A percentile compares a stretch with the other conserved stretches of the same genome.
These are phyloP conservation scores for Euphrasia arctica DNA, from an alignment of 305 asterid species.

Conservation along the genomic window DNA sequence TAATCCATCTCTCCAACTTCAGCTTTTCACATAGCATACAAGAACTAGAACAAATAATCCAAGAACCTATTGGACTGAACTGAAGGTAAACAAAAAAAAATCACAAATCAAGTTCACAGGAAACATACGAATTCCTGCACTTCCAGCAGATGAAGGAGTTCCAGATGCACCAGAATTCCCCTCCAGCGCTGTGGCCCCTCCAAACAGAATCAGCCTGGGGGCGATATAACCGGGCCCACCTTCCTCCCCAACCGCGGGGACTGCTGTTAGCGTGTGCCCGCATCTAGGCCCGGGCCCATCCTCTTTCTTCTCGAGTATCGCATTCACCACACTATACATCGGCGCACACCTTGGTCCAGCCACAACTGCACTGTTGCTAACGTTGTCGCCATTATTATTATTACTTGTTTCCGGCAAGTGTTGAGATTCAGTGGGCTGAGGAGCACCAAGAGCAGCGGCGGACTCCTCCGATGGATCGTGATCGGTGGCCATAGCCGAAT, in stretches of 20 bases:
- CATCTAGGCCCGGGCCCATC: slow-evolving; percentile 98
- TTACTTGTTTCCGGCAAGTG: slow-evolving; percentile 30
- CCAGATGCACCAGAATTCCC: slow-evolving; percentile 90
- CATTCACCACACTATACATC: slow-evolving; percentile 66
- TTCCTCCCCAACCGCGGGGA: slow-evolving; percentile 96
- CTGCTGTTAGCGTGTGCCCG: slow-evolving; percentile 94
- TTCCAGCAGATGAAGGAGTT: slow-evolving; percentile 94
- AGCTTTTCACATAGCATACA: slow-evolving; percentile 9
- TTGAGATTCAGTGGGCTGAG: slow-evolving; percentile 41
- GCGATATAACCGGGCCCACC: slow-evolving; percentile 81
- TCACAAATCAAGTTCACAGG: slow-evolving; percentile 1
- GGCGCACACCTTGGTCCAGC: slow-evolving; percentile 96
- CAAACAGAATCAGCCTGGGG: slow-evolving; percentile 85
- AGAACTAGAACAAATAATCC: slow-evolving; percentile 8
- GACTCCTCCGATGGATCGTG: slow-evolving; percentile 62
- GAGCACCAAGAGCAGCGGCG: slow-evolving; percentile 28
- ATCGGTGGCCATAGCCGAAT: slow-evolving; percentile 79
- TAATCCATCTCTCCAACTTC: slow-evolving; percentile 4
- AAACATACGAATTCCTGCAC: slow-evolving; percentile 90
- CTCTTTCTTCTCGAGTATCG: slow-evolving; percentile 79
- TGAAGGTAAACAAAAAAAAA: not conserved
- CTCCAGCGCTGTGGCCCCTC: slow-evolving; percentile 97
- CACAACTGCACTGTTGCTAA: slow-evolving; percentile 38
- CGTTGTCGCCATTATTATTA: slow-evolving; percentile 5
- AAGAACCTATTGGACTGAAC: slow-evolving; percentile 10